Conservation (phyloP, 2,329 filamentous ascomycete species). For the Stachybotrys elegans region DNA sequence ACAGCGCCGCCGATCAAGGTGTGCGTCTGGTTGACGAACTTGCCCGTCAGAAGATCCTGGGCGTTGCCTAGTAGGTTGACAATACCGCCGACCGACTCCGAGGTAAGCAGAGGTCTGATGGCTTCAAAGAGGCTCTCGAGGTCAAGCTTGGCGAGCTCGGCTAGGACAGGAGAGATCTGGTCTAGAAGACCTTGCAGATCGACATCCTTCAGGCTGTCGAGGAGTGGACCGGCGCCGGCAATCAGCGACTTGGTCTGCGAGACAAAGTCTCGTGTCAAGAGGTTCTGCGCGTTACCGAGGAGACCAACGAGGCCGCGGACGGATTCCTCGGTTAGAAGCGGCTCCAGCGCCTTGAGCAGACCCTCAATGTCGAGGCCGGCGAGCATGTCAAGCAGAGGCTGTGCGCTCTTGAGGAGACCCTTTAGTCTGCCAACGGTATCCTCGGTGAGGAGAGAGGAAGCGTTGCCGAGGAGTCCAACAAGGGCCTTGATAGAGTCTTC, state of each 20-base stretch:
- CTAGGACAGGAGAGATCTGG: slow-evolving; percentile 29
- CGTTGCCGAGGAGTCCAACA: slow-evolving; percentile 24
- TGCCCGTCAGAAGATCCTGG: slow-evolving; percentile 18
- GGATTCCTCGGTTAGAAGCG: slow-evolving; percentile 24
- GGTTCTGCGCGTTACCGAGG: slow-evolving; percentile 23
- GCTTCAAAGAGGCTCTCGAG: slow-evolving; percentile 21
- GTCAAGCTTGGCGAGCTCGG: slow-evolving; percentile 22
- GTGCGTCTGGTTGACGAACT: slow-evolving; percentile 22
- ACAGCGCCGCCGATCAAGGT: slow-evolving; percentile 20
- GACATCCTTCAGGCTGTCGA: slow-evolving; percentile 24
- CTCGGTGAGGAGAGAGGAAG: slow-evolving; percentile 20
- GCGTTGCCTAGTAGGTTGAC: slow-evolving; percentile 24
- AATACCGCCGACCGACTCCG: slow-evolving; percentile 22
- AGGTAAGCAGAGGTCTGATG: slow-evolving; percentile 20
- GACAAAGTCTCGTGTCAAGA: slow-evolving; percentile 22
- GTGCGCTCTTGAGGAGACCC: slow-evolving; percentile 14
- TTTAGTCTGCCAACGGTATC: slow-evolving; percentile 20
- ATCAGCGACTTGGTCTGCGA: slow-evolving; percentile 19
- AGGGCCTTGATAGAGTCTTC: slow-evolving; percentile 26
- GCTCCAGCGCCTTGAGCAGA: slow-evolving; percentile 19
- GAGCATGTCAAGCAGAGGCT: slow-evolving; percentile 14
- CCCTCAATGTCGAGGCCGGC: slow-evolving; percentile 24
- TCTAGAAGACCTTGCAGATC: slow-evolving; percentile 26
- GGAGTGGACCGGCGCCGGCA: slow-evolving; percentile 22
- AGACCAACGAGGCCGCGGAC: slow-evolving; percentile 27